Base-by-base conservation (phyloP, 768 basidiomycete species). In the Phylloporus rhodoxanthus region DNA sequence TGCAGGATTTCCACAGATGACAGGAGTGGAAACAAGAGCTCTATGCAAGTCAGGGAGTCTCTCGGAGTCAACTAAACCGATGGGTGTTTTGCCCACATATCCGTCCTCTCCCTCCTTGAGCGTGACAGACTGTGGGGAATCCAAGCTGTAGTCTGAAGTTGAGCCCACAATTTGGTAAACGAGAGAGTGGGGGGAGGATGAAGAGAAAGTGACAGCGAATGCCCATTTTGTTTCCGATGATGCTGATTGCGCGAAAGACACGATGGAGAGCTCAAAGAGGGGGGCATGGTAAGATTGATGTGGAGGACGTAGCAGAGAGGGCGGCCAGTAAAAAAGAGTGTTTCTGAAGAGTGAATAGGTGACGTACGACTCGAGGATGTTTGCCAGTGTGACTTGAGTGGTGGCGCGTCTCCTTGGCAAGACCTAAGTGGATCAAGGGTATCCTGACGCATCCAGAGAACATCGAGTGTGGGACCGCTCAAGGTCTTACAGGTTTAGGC, bases 201-300 rank as follows among this genome's bases (percentile, higher is more conserved):
- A 43, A 0, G 67, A 51, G 59, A 67, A 61, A 1, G 61, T 43
- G 47, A 67, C 65, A 8, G 43, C 61, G 44, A 67, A 58, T 17
- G 47, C 58, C 61, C 65, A 69, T 48, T 41, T 57, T 8, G 58
- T 40, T 51, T 54, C 56, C 15, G 59, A 48, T 2, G 57, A 44
- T 15, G 62, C 51, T 25, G 55, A 34, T 28, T 61, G 58, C 4
- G 41, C 42, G 45, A 67, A 67, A 34, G 59, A 61, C 44, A 56
- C 67, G 40, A 67, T 56, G 8, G 67, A 43, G 45, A 67, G 55
- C 38, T 68, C 66, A 50, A 67, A 67, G 51, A 67, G n/a, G 66
- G 66, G 33, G 66, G 67, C 66, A 67, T 67, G 10, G 47, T 47
- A 13, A 10, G 37, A 38, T 20, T 23, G 23, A 23, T 23, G 23